These are phyloP conservation scores for Fusarium ramigenum DNA, from an alignment of 2,329 filamentous ascomycete genomes.

Conservation along the genomic window DNA sequence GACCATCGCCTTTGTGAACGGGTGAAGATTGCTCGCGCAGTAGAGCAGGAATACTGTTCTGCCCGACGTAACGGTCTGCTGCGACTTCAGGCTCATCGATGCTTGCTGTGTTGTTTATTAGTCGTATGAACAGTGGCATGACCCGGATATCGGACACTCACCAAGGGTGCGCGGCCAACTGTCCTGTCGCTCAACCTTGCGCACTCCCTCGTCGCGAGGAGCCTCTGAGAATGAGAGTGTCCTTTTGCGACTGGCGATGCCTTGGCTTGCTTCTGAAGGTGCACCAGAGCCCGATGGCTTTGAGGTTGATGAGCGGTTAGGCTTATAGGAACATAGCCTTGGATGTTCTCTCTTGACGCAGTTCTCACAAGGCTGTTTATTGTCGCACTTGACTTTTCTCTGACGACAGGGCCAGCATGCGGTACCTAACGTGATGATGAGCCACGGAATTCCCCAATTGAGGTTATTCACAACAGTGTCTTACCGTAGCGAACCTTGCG, in stretches of 20 bases:
- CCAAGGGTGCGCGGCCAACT: slow-evolving; percentile 56
- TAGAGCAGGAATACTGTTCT: slow-evolving; percentile 74
- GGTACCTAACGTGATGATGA: slow-evolving; percentile 56
- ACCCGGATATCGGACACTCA: slow-evolving; percentile 35
- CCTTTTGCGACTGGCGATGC: slow-evolving; percentile 45
- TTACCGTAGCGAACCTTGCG: slow-evolving; percentile 75
- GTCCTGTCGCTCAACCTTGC: slow-evolving; percentile 50
- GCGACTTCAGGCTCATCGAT: slow-evolving; percentile 65
- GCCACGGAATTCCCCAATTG: slow-evolving; percentile 7
- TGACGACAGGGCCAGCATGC: slow-evolving; percentile 75
- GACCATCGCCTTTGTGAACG: slow-evolving; percentile 60
- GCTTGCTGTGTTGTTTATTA: slow-evolving; percentile 48
- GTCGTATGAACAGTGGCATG: slow-evolving; percentile 14
- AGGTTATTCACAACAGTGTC: slow-evolving; percentile 42
- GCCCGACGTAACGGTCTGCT: slow-evolving; percentile 69
- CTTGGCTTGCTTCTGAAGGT: slow-evolving; percentile 37
- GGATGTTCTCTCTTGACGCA: slow-evolving; percentile 73
- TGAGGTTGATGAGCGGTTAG: slow-evolving; percentile 58
- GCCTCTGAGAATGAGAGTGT: slow-evolving; percentile 47
- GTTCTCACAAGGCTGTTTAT: slow-evolving; percentile 74
- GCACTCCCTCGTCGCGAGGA: slow-evolving; percentile 42
- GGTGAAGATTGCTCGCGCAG: slow-evolving; percentile 68
- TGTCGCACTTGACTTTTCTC: slow-evolving; percentile 75
- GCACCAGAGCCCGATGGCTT: slow-evolving; percentile 48
- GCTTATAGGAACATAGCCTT: slow-evolving; percentile 73